phyloP scores from a whole-genome alignment of 371 early-diverging fungal genomes.

The Mortierella sp. region DNA sequence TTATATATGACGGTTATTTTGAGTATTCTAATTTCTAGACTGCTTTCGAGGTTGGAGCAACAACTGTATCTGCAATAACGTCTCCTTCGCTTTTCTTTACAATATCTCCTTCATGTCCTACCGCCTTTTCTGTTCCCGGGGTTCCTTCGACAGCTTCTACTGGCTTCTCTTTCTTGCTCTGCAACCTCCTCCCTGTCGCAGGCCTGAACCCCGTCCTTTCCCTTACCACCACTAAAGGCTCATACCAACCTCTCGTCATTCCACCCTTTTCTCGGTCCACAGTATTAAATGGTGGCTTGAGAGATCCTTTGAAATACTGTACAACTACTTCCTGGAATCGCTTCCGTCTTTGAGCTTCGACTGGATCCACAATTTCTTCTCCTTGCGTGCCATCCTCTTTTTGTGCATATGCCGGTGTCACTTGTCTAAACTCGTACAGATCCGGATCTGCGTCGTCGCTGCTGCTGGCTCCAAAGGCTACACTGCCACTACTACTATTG shows the following conservation, averaged over 20 bases:
- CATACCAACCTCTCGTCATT: slow-evolving; percentile 53
- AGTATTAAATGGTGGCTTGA: slow-evolving; percentile 71
- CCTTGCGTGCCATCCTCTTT: slow-evolving; percentile 18
- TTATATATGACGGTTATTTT: background rate
- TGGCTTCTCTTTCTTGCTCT: slow-evolving; percentile 26
- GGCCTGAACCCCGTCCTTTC: slow-evolving; percentile 54
- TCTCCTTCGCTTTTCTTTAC: background rate
- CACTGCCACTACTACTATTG: background rate
- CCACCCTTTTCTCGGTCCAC: slow-evolving; percentile 53
- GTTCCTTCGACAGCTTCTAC: background rate
- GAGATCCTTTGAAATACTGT: slow-evolving; percentile 42
- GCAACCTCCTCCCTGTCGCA: slow-evolving; percentile 33
- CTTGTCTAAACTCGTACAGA: slow-evolving; percentile 50
- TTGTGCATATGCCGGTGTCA: slow-evolving; percentile 32
- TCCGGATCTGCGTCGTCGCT: slow-evolving; percentile 36
- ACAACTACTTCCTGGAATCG: slow-evolving; percentile 56
- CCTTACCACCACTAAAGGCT: slow-evolving; percentile 52
- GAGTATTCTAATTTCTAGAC: background rate
- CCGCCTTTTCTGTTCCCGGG: background rate
- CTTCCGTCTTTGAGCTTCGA: slow-evolving; percentile 46
- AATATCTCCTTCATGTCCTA: background rate
- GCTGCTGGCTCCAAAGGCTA: slow-evolving; percentile 30
- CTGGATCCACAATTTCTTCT: slow-evolving; percentile 46
- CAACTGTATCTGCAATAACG: background rate
- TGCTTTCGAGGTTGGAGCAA: background rate